Base-by-base conservation (phyloP, 2,329 filamentous ascomycete genomes). In the Penicillium digitatum region DNA sequence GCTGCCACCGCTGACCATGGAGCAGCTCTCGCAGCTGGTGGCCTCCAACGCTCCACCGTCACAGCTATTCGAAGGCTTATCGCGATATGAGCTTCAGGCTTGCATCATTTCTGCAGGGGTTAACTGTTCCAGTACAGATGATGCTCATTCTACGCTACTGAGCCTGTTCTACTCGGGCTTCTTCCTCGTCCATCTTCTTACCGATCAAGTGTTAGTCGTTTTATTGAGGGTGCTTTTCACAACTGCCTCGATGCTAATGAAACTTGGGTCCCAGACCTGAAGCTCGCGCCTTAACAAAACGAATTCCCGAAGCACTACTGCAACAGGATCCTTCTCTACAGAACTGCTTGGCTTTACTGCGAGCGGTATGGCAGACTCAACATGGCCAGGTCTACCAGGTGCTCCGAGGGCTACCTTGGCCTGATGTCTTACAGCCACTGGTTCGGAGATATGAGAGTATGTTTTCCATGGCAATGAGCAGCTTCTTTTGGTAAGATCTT, bases 131-230 rank as follows among this genome's bases (percentile, higher is more conserved):
- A 54, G 54, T 6, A 31, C 52, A 26, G 50, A 61, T 45, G 56
- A 56, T 5, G 60, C 60, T 14, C 64, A 72, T 27, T 40, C 59
- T 6, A 60, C 68, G 11, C 60, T 75, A 4, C 58, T 76, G 14
- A 69, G 69, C 58, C 56, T 67, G 8, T 76, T 71, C 55, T 76
- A 75, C 47, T 71, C 72, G 5, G 66, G 66, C 12, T 75, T 73
- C 54, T 68, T 76, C 44, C 68, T 76, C 44, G 69, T 70, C 7
- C 72, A 74, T 38, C 69, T 76, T 44, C 67, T 76, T 40, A 69
- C 67, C 10, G 66, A 74, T 46, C 66, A 76, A 62, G 65, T 74
- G 74, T 76, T 29, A 62, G 72, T 61, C 3, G n/a, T 16, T 16
- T 24, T 38, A 18, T 6, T 24, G 29, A 11, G 11, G 32, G 26